A percentile compares a stretch with the other conserved stretches of the same genome.
phyloP scores from a whole-genome alignment of 495 filamentous ascomycete genomes.

The Hyphodiscus hymeniophilus region DNA sequence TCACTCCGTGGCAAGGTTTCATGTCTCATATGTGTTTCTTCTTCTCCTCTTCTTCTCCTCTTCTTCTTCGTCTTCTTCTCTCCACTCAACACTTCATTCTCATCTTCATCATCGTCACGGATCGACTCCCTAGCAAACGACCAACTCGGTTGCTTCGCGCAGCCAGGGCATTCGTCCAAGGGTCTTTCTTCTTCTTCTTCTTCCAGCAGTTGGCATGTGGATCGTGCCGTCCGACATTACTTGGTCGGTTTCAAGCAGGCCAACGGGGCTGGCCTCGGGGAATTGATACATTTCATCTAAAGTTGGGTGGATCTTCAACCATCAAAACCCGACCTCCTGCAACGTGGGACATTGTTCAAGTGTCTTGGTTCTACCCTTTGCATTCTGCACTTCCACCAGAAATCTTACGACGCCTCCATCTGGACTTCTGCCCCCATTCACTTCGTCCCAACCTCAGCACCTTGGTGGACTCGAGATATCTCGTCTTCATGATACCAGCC shows the following conservation, averaged over 20 bases:
- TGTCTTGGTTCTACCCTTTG: background rate
- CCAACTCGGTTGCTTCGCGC: background rate
- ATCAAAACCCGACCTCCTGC: too few relatives aligned
- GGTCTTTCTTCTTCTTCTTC: background rate
- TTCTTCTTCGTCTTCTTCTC: background rate
- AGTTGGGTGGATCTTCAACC: too few relatives aligned
- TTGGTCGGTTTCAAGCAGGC: background rate
- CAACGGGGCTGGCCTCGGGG: too few relatives aligned
- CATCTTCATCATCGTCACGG: slow-evolving; percentile 19
- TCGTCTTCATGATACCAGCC: slow-evolving; percentile 9
- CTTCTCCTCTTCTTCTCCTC: background rate
- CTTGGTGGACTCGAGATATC: background rate
- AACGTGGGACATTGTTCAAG: too few relatives aligned
- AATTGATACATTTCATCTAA: too few relatives aligned
- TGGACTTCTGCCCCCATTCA: background rate
- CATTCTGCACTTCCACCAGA: background rate
- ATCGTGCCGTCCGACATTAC: slow-evolving; percentile 9
- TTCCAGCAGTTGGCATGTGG: too few relatives aligned
- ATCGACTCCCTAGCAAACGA: background rate
- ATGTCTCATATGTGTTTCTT: background rate
- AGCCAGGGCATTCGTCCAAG: background rate
- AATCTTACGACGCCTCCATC: background rate
- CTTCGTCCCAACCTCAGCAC: slow-evolving; percentile 1
- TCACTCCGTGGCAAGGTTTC: too few relatives aligned
- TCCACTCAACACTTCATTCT: slow-evolving; percentile 21